Conservation (phyloP, 768 basidiomycete genomes). For the Pisolithus microcarpus region DNA sequence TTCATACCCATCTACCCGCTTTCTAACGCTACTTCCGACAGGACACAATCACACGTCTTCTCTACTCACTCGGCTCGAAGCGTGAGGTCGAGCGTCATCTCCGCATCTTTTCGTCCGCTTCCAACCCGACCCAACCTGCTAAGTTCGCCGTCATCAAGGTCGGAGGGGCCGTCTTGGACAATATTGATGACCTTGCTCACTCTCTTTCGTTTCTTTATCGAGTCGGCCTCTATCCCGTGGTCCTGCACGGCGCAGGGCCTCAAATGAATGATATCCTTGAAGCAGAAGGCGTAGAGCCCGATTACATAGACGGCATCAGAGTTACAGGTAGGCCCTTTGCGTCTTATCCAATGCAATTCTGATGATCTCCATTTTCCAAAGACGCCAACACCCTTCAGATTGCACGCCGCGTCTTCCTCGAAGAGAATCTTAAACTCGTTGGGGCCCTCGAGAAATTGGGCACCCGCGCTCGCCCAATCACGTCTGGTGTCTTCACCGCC, state of each 20-base stretch:
- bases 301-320: slow-evolving; percentile 96
- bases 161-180: slow-evolving; percentile 89
- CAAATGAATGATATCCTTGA: slow-evolving; percentile 94
- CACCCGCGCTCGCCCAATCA: slow-evolving; percentile 95
- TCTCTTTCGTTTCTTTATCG: slow-evolving; percentile 95
- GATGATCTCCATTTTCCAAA: slow-evolving; percentile 18
- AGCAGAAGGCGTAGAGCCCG: slow-evolving; percentile 85
- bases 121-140: slow-evolving; percentile 81
- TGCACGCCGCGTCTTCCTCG: slow-evolving; percentile 93
- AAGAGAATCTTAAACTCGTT: slow-evolving; percentile 95
- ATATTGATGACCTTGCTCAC: slow-evolving; percentile 89
- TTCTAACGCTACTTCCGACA: slow-evolving; percentile 23
- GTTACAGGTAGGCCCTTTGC: slow-evolving; percentile 68
- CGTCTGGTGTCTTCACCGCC: slow-evolving; percentile 95
- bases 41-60: slow-evolving; percentile 95
- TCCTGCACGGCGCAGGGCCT: slow-evolving; percentile 94
- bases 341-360: neutral
- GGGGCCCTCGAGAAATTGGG: slow-evolving; percentile 89
- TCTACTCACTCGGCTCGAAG: slow-evolving; percentile 95
- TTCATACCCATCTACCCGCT: neutral
- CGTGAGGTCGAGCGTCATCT: slow-evolving; percentile 98
- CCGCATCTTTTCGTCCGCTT: slow-evolving; percentile 94
- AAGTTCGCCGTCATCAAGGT: slow-evolving; percentile 98
- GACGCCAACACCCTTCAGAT: slow-evolving; percentile 92
- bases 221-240: slow-evolving; percentile 95